Percentiles rank a stretch among this genome's conserved stretches.
phyloP scores from a whole-genome alignment of 495 filamentous ascomycete genomes.

The Lentithecium fluviatile region DNA sequence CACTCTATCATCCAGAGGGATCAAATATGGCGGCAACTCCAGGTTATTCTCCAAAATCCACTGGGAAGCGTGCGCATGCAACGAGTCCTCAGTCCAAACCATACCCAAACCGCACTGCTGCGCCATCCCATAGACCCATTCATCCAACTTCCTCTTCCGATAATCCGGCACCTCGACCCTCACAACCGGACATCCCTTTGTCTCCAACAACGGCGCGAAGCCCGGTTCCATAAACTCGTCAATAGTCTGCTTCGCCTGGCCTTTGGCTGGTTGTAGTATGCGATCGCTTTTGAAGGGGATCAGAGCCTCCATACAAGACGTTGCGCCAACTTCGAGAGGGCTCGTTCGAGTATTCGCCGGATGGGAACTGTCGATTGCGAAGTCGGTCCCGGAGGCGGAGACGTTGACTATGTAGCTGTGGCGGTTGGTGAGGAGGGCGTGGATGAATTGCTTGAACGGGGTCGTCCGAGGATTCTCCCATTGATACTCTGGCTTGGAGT shows the following conservation, averaged over 20 bases:
- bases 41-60: not conserved
- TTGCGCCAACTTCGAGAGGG: conserved; percentile 10
- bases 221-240: not conserved
- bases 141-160: not conserved
- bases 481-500: not conserved
- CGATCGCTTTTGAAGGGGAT: conserved; percentile 12
- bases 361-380: too few relatives aligned
- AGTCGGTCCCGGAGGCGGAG: too few relatives aligned
- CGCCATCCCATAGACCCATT: conserved; percentile 2
- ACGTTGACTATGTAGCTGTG: too few relatives aligned
- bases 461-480: not conserved
- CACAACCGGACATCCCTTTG: not conserved
- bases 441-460: too few relatives aligned
- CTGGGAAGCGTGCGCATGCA: not conserved
- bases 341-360: too few relatives aligned
- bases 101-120: not conserved
- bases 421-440: too few relatives aligned
- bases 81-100: not conserved
- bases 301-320: not conserved
- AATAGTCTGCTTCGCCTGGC: not conserved
- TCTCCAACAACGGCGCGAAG: not conserved
- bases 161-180: conserved; percentile 2
- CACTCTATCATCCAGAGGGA: not conserved
- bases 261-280: not conserved
- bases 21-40: not conserved